A percentile compares a stretch with the other conserved stretches of the same genome.
Evolutionary conservation across 2,329 filamentous ascomycete genomes (phyloP).

Genomic region (Aurifilum marmelostoma): DNA sequence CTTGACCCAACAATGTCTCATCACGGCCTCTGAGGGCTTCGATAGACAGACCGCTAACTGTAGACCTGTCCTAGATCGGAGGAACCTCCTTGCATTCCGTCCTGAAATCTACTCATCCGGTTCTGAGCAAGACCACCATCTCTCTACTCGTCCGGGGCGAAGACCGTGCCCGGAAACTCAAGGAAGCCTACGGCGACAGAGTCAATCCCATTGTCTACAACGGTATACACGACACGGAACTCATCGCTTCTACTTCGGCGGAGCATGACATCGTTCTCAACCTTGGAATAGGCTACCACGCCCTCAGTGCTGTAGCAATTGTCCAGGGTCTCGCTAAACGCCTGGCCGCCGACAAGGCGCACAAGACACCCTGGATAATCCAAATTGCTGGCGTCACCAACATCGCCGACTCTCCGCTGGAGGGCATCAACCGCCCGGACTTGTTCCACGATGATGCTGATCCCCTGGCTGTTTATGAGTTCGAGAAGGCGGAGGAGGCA

Average conservation of each 20-base stretch:
- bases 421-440: slow-evolving; percentile 36
- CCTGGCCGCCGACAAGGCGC: background rate
- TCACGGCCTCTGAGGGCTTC: no score
- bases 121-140: slow-evolving; percentile 31
- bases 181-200: slow-evolving; percentile 25
- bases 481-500: slow-evolving; percentile 43
- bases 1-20: background rate
- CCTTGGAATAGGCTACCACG: slow-evolving; percentile 44
- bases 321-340: slow-evolving; percentile 44
- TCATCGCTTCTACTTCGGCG: slow-evolving; percentile 32
- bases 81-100: slow-evolving; percentile 35
- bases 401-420: slow-evolving; percentile 46
- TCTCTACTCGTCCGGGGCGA: slow-evolving; percentile 34
- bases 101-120: slow-evolving; percentile 29
- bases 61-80: slow-evolving; percentile 30
- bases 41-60: background rate
- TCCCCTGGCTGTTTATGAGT: slow-evolving; percentile 46
- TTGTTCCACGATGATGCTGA: slow-evolving; percentile 45
- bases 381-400: slow-evolving; percentile 49
- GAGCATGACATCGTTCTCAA: slow-evolving; percentile 47
- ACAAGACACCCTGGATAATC: slow-evolving; percentile 13
- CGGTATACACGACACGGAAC: slow-evolving; percentile 33
- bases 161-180: slow-evolving; percentile 9
- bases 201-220: slow-evolving; percentile 34
- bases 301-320: slow-evolving; percentile 43